Conservation (phyloP, 129 eudicot genomes). For the Tagetes erecta region DNA sequence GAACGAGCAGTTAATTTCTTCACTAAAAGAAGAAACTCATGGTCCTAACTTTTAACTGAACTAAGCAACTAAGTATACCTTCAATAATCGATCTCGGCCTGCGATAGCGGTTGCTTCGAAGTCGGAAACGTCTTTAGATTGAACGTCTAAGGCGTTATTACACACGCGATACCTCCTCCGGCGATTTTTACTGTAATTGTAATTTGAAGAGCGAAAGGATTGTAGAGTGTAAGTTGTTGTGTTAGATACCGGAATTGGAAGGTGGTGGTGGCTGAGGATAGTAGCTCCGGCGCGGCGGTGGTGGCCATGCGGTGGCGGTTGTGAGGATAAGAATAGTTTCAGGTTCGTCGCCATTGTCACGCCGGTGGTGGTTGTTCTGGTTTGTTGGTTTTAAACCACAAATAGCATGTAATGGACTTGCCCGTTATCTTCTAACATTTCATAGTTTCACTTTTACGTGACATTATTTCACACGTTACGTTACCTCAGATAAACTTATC, state of each 20-base stretch:
- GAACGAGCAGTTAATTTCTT: background rate
- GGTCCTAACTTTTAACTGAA: background rate
- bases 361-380: slow-evolving; percentile 32
- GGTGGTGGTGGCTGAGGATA: slow-evolving; percentile 16
- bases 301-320: slow-evolving; percentile 27
- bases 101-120: slow-evolving; percentile 40
- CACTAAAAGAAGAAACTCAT: background rate
- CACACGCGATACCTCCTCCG: slow-evolving; percentile 36
- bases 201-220: background rate
- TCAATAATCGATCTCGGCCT: slow-evolving; percentile 83
- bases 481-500: too few species aligned
- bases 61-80: slow-evolving; percentile 41
- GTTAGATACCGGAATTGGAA: slow-evolving; percentile 31
- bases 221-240: slow-evolving; percentile 22
- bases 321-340: slow-evolving; percentile 43
- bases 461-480: too few species aligned
- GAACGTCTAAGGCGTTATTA: slow-evolving; percentile 46
- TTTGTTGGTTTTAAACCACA: slow-evolving; percentile 38
- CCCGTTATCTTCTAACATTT: slow-evolving; percentile 29
- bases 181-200: slow-evolving; percentile 8
- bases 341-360: slow-evolving; percentile 38
- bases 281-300: slow-evolving; percentile 16
- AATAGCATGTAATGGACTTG: background rate
- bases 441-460: background rate
- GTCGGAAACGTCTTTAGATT: slow-evolving; percentile 38